phyloP scores from a whole-genome alignment of 495 filamentous ascomycete genomes.

The Talaromyces adpressus region DNA sequence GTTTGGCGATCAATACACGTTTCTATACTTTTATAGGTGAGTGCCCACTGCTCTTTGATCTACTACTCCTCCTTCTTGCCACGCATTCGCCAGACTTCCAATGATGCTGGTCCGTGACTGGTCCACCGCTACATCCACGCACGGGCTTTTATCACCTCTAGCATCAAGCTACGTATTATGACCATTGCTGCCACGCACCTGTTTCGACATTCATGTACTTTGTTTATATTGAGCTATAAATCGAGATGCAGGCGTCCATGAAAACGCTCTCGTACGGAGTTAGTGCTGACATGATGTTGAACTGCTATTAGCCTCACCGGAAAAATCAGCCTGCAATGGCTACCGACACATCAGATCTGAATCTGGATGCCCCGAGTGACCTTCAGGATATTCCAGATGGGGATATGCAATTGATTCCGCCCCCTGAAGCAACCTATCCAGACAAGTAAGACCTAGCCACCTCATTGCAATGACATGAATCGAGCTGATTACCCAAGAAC shows the following conservation, averaged over 20 bases:
- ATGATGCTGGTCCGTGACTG: neutral
- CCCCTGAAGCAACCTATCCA: slow-evolving; percentile 38
- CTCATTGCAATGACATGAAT: neutral
- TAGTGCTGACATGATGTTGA: neutral
- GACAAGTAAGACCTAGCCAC: slow-evolving; percentile 30
- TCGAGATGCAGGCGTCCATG: no score
- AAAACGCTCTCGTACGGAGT: neutral
- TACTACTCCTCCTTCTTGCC: neutral
- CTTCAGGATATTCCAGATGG: slow-evolving; percentile 43
- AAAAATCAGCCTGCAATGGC: neutral
- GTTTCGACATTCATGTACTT: neutral
- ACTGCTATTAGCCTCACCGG: neutral
- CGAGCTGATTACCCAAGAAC: slow-evolving; percentile 14
- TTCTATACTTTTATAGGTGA: neutral
- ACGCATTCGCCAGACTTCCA: neutral
- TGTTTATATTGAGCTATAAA: neutral
- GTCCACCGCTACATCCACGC: slow-evolving; percentile 1
- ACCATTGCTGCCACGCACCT: slow-evolving; percentile 5
- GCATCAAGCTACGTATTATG: neutral
- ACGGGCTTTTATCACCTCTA: slow-evolving; percentile 1
- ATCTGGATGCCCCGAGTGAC: slow-evolving; percentile 41
- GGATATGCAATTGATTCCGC: slow-evolving; percentile 36
- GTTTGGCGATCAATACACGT: neutral
- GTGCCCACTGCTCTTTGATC: neutral
- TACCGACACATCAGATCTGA: slow-evolving; percentile 35